These are phyloP conservation scores for Scheffersomyces stambukii DNA, from an alignment of 1,139 yeast genomes.

Conservation along the genomic window DNA sequence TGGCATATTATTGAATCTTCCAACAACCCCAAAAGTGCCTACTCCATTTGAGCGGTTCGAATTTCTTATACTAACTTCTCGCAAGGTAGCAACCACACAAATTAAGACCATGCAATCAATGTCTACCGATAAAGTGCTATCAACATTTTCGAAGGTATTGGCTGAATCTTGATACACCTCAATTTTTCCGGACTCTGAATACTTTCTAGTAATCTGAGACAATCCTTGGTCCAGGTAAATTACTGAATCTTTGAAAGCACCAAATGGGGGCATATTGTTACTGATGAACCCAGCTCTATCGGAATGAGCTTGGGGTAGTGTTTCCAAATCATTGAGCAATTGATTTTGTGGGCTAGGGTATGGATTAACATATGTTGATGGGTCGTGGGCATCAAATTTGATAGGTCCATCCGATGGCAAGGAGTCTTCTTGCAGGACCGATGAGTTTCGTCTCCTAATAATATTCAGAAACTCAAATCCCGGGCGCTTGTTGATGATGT, in stretches of 20 bases:
- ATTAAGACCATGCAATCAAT: constrained; percentile 29
- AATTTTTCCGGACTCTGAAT: constrained; percentile 29
- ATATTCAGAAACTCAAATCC: constrained; percentile 26
- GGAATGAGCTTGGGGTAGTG: constrained; percentile 7
- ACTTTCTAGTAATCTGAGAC: constrained; percentile 23
- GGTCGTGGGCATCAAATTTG: constrained; percentile 13
- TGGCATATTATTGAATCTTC: too few species aligned
- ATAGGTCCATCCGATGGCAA: too few species aligned
- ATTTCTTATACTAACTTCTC: constrained; percentile 30
- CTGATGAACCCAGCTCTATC: constrained; percentile 21
- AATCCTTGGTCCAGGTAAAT: constrained; percentile 15
- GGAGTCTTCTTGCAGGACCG: too few species aligned
- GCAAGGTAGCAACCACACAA: constrained; percentile 27
- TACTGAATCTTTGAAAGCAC: constrained; percentile 28
- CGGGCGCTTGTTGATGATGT: constrained; percentile 26
- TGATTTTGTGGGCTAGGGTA: too few species aligned
- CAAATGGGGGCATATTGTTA: constrained; percentile 39
- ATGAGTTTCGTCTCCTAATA: too few species aligned
- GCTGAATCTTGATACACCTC: constrained; percentile 32
- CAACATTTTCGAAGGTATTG: constrained; percentile 8
- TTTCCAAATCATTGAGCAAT: too few species aligned
- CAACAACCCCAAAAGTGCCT: too few species aligned
- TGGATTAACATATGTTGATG: constrained; percentile 24
- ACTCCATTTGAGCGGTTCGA: too few species aligned
- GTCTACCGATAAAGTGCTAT: constrained; percentile 32